A percentile compares a stretch with the other conserved stretches of the same genome.
These are phyloP conservation scores for Podospora appendiculata DNA, from an alignment of 495 filamentous ascomycete species.

Conservation along the genomic window DNA sequence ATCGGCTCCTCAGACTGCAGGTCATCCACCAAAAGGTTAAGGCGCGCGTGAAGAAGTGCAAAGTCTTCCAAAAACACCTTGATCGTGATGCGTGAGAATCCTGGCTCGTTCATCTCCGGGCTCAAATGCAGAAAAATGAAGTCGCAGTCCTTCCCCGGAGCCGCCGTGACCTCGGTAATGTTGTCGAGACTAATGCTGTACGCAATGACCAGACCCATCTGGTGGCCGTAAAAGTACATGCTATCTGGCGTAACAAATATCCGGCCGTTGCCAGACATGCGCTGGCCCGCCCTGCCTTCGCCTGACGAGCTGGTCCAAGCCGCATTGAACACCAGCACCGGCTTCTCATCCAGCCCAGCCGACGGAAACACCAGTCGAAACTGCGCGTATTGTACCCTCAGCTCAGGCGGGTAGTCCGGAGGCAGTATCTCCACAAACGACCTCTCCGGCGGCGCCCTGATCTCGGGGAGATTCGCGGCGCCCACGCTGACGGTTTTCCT, in stretches of 20 bases:
- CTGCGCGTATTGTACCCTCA: constrained; percentile 85
- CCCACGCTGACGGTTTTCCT: constrained; percentile 72
- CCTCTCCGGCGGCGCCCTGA: constrained; percentile 32
- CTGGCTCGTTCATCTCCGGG: constrained; percentile 48
- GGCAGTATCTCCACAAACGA: constrained; percentile 57
- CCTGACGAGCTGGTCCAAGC: constrained; percentile 40
- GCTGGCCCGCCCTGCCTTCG: constrained; percentile 24
- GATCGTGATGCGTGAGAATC: constrained; percentile 66
- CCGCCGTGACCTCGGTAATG: constrained; percentile 82
- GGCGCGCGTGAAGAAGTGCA: constrained; percentile 67
- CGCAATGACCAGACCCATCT: constrained; percentile 84
- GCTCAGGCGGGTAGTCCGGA: constrained; percentile 69
- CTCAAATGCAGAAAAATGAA: constrained; percentile 85
- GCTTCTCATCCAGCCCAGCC: constrained; percentile 61
- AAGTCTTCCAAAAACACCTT: constrained; percentile 91
- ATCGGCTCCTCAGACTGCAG: constrained; percentile 57
- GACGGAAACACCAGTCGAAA: constrained; percentile 86
- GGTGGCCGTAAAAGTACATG: constrained; percentile 93
- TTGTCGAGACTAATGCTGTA: constrained; percentile 63
- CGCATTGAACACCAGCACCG: constrained; percentile 61
- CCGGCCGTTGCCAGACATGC: constrained; percentile 55
- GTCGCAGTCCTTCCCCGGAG: constrained; percentile 84
- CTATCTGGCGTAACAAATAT: constrained; percentile 80
- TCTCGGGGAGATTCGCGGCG: constrained; percentile 10
- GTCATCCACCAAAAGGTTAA: constrained; percentile 78